Evolutionary conservation across 306 rosid genomes (phyloP), one percentile per base, ranked within the genome.

Genomic region (Malus asiatica): DNA sequence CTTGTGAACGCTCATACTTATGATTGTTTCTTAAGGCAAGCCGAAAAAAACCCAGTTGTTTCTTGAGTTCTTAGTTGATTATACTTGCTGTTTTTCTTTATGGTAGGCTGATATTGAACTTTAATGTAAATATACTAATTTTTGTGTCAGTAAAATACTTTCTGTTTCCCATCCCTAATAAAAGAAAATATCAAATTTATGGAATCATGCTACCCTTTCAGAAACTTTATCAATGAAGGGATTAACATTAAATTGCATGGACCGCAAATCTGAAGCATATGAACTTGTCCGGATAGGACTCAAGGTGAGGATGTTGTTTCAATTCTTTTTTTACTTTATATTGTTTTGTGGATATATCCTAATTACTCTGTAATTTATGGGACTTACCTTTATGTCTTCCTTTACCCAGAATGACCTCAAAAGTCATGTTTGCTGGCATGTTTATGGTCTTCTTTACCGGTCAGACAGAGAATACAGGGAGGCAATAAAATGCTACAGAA

Each of bases 371-470:
- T 70, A 60, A 38, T 66, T 48, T 82, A 61, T 40, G 4, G 18
- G 57, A 70, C 66, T 80, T 85, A 32, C 76, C 19, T 48, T 81
- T 52, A 66, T 85, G 51, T 79, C 66, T 61, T 35, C 35, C 78
- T 78, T 51, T 78, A 64, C 80, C 84, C 97, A 94, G 98, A 90
- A 91, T 87, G 98, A 94, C 80, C 90, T 94, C 57, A 94, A 91
- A 87, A 94, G 98, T 90, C 98, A 94, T 88, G 98, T 94, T 78
- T 94, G 98, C 89, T 94, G 98, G 98, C 98, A 94, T 89, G 98
- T 94, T 72, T 94, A 52, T 86, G 98, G 98, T 78, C 98, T 94
- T 32, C 96, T 94, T 78, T 94, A 94, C 76, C 98, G 98, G 63
- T 91, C 98, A 33, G 98, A 94, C 81, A 84, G 98, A 87, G 98